Base-by-base conservation (phyloP, 2,329 filamentous ascomycete genomes). In the Botryosphaeria agaves region DNA sequence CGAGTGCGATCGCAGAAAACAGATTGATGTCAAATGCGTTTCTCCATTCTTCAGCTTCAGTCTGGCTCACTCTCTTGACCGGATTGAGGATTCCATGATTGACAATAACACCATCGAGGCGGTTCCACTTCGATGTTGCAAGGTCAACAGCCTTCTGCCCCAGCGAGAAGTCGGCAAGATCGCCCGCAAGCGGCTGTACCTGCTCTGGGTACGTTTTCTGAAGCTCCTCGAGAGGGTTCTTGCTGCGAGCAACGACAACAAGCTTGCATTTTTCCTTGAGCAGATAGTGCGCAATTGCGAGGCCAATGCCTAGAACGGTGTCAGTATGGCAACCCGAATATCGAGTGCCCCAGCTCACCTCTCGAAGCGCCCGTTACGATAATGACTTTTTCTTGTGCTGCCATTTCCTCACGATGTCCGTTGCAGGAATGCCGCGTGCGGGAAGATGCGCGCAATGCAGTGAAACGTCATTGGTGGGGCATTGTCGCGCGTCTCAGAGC, bases 61-160 rank as follows among this genome's bases (percentile, higher is more conserved):
- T 64, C 32, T 87, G 69, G 3, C 59, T 71, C 26, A 95, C 58
- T 34, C 69, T 71, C 30, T 69, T 71, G 25, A 91, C 74, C 1
- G 83, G 79, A n/a, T 72, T 67, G 26, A 98, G 56, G 1, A 73
- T 62, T 14, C 84, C 85, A 48, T 98, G 89, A 52, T 95, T 95
- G 37, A 95, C 59, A 8, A 98, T 71, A 26, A 98, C 50, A 2
- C 75, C 78, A 47, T 98, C 84, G 4, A 98, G 55, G 29, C 60
- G 62, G 7, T 75, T 76, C 50, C 82, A 95, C 0, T 67, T 57
- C 17, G 66, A 56, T 7, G 78, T 46, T 0, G 84, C 77, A 1
- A 73, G 55, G 3, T 75, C 61, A 4, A 82, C 69, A 4, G 78
- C 67, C 45, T 68, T 68, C 1, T 64, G 52, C 3, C 71, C 67